Percentiles rank a stretch among this genome's conserved stretches.
Conservation (phyloP, 768 basidiomycete species). For the Lentinula guzmanii region DNA sequence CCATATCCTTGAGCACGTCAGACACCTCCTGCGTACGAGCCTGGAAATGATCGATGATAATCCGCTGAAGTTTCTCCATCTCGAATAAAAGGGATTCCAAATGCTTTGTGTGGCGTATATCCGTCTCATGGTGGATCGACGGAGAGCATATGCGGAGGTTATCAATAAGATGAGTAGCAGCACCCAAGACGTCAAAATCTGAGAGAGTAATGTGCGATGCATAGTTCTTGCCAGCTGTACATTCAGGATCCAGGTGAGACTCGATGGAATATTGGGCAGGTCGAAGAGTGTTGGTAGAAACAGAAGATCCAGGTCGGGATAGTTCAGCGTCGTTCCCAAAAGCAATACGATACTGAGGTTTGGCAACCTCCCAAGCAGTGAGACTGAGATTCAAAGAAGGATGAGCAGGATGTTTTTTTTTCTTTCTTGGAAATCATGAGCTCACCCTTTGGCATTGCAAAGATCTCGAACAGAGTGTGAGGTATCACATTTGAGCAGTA, state of each 20-base stretch:
- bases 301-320: constrained; percentile 44
- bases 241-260: constrained; percentile 31
- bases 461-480: constrained; percentile 49
- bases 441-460: constrained; percentile 70
- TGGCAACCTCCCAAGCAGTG: constrained; percentile 62
- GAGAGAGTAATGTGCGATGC: constrained; percentile 17
- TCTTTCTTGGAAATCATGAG: constrained; percentile 8
- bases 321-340: constrained; percentile 49
- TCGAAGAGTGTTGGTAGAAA: constrained; percentile 52
- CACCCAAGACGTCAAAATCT: constrained; percentile 39
- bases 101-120: constrained; percentile 31
- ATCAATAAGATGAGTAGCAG: constrained; percentile 43
- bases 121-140: constrained; percentile 29
- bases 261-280: constrained; percentile 42
- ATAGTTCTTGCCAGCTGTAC: neutral
- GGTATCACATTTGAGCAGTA: constrained; percentile 61
- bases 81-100: constrained; percentile 44
- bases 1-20: constrained; percentile 42
- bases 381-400: constrained; percentile 5
- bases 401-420: neutral
- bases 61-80: constrained; percentile 36
- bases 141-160: constrained; percentile 48
- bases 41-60: constrained; percentile 46
- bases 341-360: constrained; percentile 57
- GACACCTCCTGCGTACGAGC: constrained; percentile 45